These are phyloP conservation scores for Sporisorium reilianum DNA, from an alignment of 1,284 basidiomycete species.

Conservation along the genomic window DNA sequence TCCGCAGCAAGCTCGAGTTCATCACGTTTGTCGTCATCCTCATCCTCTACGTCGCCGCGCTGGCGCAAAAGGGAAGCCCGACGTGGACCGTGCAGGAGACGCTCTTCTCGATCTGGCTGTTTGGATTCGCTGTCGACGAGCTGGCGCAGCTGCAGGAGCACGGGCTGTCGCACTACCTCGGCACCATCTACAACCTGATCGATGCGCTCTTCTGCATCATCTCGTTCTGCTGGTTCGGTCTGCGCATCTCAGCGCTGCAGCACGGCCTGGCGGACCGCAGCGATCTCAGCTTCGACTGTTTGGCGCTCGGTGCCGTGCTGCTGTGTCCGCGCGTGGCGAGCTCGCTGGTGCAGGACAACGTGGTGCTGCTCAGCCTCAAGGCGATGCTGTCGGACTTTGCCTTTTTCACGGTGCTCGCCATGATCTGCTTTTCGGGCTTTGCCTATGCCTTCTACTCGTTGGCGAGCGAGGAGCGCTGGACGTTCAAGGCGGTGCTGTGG, in stretches of 20 bases:
- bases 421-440: slow-evolving; percentile 79
- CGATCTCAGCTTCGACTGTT: slow-evolving; percentile 67
- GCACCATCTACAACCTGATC: slow-evolving; percentile 64
- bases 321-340: slow-evolving; percentile 70
- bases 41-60: slow-evolving; percentile 65
- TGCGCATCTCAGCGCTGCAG: slow-evolving; percentile 65
- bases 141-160: slow-evolving; percentile 93
- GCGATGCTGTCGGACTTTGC: slow-evolving; percentile 77
- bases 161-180: slow-evolving; percentile 79
- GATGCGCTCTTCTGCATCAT: slow-evolving; percentile 65
- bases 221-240: slow-evolving; percentile 65
- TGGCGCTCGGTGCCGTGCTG: slow-evolving; percentile 67
- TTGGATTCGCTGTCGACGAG: slow-evolving; percentile 87
- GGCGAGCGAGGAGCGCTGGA: slow-evolving; percentile 67
- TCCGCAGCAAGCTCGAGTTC: slow-evolving; percentile 89
- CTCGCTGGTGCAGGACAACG: slow-evolving; percentile 69
- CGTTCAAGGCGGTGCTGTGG: slow-evolving; percentile 79
- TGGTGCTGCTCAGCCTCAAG: slow-evolving; percentile 71
- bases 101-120: slow-evolving; percentile 55
- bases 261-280: slow-evolving; percentile 52
- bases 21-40: slow-evolving; percentile 74
- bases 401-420: slow-evolving; percentile 82
- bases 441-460: slow-evolving; percentile 88
- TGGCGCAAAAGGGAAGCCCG: slow-evolving; percentile 59
- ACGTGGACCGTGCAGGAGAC: slow-evolving; percentile 56